Evolutionary conservation across 1,284 basidiomycete species (phyloP), one percentile per base, ranked within the genome.

Genomic region (Cryptococcus floricola): DNA sequence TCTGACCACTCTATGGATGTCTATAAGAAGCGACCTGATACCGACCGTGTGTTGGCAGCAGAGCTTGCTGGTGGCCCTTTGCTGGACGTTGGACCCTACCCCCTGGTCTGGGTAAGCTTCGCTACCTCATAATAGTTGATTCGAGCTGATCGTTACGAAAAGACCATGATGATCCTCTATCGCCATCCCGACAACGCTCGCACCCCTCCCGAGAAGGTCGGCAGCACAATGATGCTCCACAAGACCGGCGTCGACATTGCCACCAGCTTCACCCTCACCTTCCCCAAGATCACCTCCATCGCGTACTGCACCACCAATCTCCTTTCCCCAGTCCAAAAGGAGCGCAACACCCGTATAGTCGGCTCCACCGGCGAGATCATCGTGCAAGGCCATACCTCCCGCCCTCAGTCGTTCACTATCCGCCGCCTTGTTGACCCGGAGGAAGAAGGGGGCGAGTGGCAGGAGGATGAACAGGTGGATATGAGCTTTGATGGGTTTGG

Each of bases 41-140:
- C 68, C 27, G 76, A 80, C 62, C 66, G 80, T 0, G 53, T 80
- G 4, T 68, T 75, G 51, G 71, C 74, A 52, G 75, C 77, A 0
- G 70, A 77, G 16, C 64, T 80, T 0, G 80, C 76, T 0, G 81
- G 81, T 7, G 80, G 80, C 6, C 70, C 75, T 0, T 58, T 81
- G 9, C 68, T 81, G 39, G 81, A 82, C 61, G 56, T 81, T 6
- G 80, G 80, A 52, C 75, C 75, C 27, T 79, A 77, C 59, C 59
- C 64, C 19, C 37, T 67, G 47, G 57, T 67, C 13, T 67, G 65
- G 67, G 70, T 67, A 43, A 57, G 66, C 51, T 12, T 23, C 31
- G 10, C 10, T 34, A 6, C 10, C 31, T 34, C 31, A 8, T 10
- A 34, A 34, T 6, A 34, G 46, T 49, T 14, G 10, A 34, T 8